Conservation (phyloP, 805 yeast genomes). For the Millerago galiae region DNA sequence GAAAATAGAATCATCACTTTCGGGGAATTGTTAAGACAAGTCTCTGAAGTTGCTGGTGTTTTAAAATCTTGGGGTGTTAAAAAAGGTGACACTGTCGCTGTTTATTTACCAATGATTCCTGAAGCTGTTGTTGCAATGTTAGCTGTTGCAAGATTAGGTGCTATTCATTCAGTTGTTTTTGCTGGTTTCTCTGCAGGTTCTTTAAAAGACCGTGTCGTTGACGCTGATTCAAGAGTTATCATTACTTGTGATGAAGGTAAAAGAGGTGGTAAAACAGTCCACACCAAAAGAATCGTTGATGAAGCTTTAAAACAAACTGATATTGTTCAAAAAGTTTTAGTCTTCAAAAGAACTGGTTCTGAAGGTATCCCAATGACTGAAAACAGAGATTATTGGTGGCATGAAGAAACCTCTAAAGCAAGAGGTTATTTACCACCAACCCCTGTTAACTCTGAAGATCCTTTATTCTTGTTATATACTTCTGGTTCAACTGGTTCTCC, state of each 20-base stretch:
- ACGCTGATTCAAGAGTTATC: slow-evolving; percentile 79
- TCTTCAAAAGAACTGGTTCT: slow-evolving; percentile 82
- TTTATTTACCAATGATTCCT: slow-evolving; percentile 96
- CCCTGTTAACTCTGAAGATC: slow-evolving; percentile 88
- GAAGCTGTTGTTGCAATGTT: slow-evolving; percentile 92
- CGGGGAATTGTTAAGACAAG: slow-evolving; percentile 79
- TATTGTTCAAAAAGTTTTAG: slow-evolving; percentile 74
- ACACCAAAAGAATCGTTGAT: slow-evolving; percentile 91
- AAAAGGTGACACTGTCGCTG: slow-evolving; percentile 95
- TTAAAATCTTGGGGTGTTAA: slow-evolving; percentile 78
- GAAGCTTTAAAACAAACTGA: slow-evolving; percentile 79
- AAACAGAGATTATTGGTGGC: slow-evolving; percentile 94
- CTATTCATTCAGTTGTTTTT: slow-evolving; percentile 91
- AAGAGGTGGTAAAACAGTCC: slow-evolving; percentile 91
- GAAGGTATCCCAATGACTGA: slow-evolving; percentile 61
- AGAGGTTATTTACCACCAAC: slow-evolving; percentile 84
- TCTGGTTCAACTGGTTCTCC: slow-evolving; percentile 99
- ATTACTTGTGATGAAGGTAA: slow-evolving; percentile 94
- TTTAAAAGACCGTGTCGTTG: slow-evolving; percentile 80
- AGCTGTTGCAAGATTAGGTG: slow-evolving; percentile 92
- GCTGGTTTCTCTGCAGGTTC: slow-evolving; percentile 97
- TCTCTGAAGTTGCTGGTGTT: slow-evolving; percentile 80
- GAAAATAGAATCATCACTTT: slow-evolving; percentile 73
- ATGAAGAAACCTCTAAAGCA: slow-evolving; percentile 75
- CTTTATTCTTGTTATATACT: slow-evolving; percentile 89